A percentile compares a stretch with the other conserved stretches of the same genome.
These are phyloP conservation scores for Cryomyces minteri DNA, from an alignment of 495 filamentous ascomycete species.

Conservation along the genomic window DNA sequence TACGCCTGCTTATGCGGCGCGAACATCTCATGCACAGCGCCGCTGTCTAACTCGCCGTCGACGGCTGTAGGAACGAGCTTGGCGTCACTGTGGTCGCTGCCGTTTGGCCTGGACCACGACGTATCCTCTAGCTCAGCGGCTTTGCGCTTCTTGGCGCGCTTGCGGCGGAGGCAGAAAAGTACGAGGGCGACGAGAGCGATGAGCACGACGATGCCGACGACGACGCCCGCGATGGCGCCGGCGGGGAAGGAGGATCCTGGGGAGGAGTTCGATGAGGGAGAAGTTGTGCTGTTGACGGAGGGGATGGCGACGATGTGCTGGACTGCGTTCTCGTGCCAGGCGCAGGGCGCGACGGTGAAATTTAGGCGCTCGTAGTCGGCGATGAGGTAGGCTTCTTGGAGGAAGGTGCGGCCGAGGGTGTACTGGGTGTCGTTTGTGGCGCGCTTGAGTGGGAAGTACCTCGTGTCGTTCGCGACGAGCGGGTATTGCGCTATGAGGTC, in stretches of 20 bases:
- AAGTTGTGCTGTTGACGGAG: conserved; percentile 24
- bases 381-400: conserved; percentile 53
- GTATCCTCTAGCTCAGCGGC: conserved; percentile 7
- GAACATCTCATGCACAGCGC: too few relatives aligned
- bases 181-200: conserved; percentile 10
- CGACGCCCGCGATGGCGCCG: conserved; percentile 19
- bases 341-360: conserved; percentile 39
- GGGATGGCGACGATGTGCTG: conserved; percentile 31
- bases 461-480: conserved; percentile 27
- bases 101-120: too few relatives aligned
- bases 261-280: conserved; percentile 8
- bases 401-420: conserved; percentile 48
- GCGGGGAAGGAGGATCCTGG: not conserved
- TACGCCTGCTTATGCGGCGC: too few relatives aligned
- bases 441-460: conserved; percentile 45
- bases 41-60: too few relatives aligned
- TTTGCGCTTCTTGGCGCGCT: not conserved
- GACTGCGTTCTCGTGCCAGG: conserved; percentile 17
- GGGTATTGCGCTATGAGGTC: conserved; percentile 39
- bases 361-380: conserved; percentile 43
- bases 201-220: conserved; percentile 23
- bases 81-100: too few relatives aligned
- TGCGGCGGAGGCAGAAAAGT: conserved; percentile 3
- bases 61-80: too few relatives aligned
- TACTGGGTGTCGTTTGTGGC: conserved; percentile 32